Base-by-base conservation (phyloP, 768 basidiomycete species). In the Lactifluus volemus region DNA sequence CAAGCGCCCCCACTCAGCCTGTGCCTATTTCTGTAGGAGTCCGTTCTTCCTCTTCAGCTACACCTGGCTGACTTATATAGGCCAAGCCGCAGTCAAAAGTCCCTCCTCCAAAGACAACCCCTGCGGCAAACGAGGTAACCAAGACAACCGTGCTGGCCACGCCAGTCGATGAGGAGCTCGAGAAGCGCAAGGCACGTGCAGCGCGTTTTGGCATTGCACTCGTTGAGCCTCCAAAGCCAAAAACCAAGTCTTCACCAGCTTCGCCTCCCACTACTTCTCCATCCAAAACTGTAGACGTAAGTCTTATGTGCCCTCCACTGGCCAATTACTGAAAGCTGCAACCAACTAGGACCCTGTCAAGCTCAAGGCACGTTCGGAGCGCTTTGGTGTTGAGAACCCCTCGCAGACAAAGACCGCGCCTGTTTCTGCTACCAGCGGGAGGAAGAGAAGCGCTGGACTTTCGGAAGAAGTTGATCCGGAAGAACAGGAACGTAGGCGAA, bases 121-220 rank as follows among this genome's bases (percentile, higher is more conserved):
- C 21, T 34, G 30, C 45, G 21, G 36, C 32, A 14, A n/a, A 1
- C 19, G 62, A 51, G 6, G 17, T 51, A 12, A 7, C 63, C 42
- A 29, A 63, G 17, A 15, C 57, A 2, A 30, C 62, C 3, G 36
- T 65, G 19, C 17, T 65, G 2, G 47, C 65, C 53, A 9, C 69
- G 4, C 11, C 47, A 4, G 75, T 69, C 25, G 83, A 85, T 60
- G 59, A 71, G 29, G 86, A 87, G 55, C 70, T 77, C 10, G 84
- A 80, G 64, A 84, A 77, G 66, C 81, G 83, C 55, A 81, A 74
- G 68, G 74, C 77, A 47, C 82, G 87, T 45, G 86, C 86, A 5
- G 84, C 76, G 17, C 82, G 87, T n/a, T 88, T 89, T 65, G 84
- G 84, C 36, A 82, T 85, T n/a, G 79, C 84, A 4, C 67, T 85